Evolutionary conservation across 2,329 filamentous ascomycete species (phyloP).

Genomic region (Neocatenulostroma microsporum): DNA sequence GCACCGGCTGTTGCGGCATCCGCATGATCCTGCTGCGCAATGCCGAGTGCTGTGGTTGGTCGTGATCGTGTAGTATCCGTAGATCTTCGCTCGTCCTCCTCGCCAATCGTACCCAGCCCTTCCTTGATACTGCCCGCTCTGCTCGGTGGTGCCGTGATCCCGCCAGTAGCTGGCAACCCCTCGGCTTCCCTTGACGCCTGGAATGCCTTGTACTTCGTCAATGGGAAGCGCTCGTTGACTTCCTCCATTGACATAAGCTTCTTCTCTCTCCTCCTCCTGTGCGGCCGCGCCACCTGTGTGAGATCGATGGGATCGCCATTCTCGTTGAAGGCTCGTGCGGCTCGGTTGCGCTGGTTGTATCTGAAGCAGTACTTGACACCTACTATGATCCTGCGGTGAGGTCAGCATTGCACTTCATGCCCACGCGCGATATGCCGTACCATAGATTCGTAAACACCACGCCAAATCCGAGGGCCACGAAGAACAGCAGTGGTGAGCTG

Average conservation of each 20-base stretch:
- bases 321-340: conserved; percentile 65
- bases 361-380: conserved; percentile 99
- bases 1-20: conserved; percentile 26
- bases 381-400: conserved; percentile 77
- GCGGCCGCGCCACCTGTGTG: conserved; percentile 73
- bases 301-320: conserved; percentile 79
- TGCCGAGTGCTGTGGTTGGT: conserved; percentile 32
- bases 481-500: conserved; percentile 75
- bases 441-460: conserved; percentile 98
- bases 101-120: conserved; percentile 41
- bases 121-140: conserved; percentile 66
- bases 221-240: conserved; percentile 93
- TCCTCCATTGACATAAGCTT: conserved; percentile 99
- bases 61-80: conserved; percentile 21
- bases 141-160: conserved; percentile 67
- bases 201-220: conserved; percentile 96
- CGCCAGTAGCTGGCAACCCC: conserved; percentile 75
- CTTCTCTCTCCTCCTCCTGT: conserved; percentile 78
- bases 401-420: neutral
- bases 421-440: conserved; percentile 47
- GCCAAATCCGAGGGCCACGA: conserved; percentile 91
- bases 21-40: conserved; percentile 42
- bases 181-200: conserved; percentile 73
- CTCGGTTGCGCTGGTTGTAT: conserved; percentile 89
- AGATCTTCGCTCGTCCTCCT: conserved; percentile 27